Evolutionary conservation across 2,329 filamentous ascomycete genomes (phyloP).

Genomic region (Epichloe amarillans): DNA sequence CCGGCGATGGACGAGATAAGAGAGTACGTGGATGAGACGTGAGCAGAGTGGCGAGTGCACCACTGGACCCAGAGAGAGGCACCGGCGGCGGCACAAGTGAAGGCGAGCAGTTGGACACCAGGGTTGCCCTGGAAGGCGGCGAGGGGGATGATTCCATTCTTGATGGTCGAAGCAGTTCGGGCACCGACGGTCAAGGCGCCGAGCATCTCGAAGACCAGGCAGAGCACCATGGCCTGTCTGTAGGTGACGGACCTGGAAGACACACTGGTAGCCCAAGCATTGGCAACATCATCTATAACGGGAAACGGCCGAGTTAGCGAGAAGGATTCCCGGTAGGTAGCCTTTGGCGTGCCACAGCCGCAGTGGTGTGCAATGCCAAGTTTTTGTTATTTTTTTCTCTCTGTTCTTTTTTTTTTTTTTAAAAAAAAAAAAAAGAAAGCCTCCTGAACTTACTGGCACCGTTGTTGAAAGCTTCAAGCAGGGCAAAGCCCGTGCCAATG

Average conservation of each 20-base stretch:
- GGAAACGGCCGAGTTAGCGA: slow-evolving; percentile 5
- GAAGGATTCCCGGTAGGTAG: not conserved
- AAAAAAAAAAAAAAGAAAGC: not conserved
- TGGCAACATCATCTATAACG: slow-evolving; percentile 62
- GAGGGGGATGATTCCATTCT: slow-evolving; percentile 55
- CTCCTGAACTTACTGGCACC: slow-evolving; percentile 50
- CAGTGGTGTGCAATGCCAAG: no score
- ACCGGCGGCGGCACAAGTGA: slow-evolving; percentile 47
- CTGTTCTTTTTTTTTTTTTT: not conserved
- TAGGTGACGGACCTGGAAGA: slow-evolving; percentile 67
- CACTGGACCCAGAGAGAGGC: slow-evolving; percentile 64
- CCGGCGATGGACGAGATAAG: slow-evolving; percentile 53
- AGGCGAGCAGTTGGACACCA: slow-evolving; percentile 55
- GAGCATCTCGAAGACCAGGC: slow-evolving; percentile 51
- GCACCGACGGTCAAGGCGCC: slow-evolving; percentile 53
- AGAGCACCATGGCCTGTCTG: slow-evolving; percentile 51
- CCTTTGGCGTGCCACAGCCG: no score
- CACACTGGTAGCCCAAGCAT: slow-evolving; percentile 66
- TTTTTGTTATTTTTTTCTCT: not conserved
- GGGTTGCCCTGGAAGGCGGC: slow-evolving; percentile 43
- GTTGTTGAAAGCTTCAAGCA: slow-evolving; percentile 69
- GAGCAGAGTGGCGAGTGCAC: slow-evolving; percentile 58
- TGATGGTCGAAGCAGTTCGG: slow-evolving; percentile 61
- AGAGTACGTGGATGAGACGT: slow-evolving; percentile 58
- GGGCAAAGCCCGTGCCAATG: slow-evolving; percentile 63